Evolutionary conservation across 352 stramenopile species (phyloP).

Genomic region (Pythium utonaiense): DNA sequence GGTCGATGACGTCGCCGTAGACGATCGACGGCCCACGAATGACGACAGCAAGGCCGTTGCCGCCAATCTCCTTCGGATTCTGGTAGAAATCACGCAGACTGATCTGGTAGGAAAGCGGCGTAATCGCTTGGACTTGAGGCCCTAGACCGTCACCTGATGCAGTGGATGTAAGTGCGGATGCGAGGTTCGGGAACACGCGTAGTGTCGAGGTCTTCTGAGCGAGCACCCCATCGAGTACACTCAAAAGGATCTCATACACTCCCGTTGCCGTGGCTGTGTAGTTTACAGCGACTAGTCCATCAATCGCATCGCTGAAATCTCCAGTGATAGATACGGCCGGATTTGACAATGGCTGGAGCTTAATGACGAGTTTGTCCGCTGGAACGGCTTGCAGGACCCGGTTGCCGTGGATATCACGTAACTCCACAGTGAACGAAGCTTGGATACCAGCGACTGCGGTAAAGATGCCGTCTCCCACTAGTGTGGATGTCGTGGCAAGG

Average conservation of each 20-base stretch:
- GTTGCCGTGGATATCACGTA: constrained; percentile 20
- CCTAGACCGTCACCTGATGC: constrained; percentile 14
- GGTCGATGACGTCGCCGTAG: constrained; percentile 14
- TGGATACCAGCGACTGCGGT: constrained; percentile 1
- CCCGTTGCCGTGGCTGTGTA: constrained; percentile 12
- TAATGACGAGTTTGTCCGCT: constrained; percentile 1
- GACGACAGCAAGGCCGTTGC: constrained; percentile 15
- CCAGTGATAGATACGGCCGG: neutral
- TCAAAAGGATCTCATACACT: constrained; percentile 14
- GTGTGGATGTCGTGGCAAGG: constrained; percentile 11
- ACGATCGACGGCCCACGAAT: constrained; percentile 11
- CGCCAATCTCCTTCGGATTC: constrained; percentile 13
- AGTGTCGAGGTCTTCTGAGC: constrained; percentile 15
- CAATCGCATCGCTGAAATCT: neutral
- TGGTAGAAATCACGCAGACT: constrained; percentile 12
- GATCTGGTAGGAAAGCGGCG: constrained; percentile 6
- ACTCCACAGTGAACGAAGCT: constrained; percentile 12
- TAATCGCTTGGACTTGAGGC: constrained; percentile 8
- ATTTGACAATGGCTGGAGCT: constrained; percentile 4
- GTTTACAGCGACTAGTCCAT: constrained; percentile 2
- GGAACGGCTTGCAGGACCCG: constrained; percentile 7
- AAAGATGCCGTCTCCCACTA: constrained; percentile 9
- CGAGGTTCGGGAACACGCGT: constrained; percentile 15
- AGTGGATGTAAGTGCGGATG: constrained; percentile 17
- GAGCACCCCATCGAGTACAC: constrained; percentile 1